A percentile compares a stretch with the other conserved stretches of the same genome.
phyloP scores from a whole-genome alignment of 2,329 filamentous ascomycete genomes.

The Teratosphaeria zuluensis region DNA sequence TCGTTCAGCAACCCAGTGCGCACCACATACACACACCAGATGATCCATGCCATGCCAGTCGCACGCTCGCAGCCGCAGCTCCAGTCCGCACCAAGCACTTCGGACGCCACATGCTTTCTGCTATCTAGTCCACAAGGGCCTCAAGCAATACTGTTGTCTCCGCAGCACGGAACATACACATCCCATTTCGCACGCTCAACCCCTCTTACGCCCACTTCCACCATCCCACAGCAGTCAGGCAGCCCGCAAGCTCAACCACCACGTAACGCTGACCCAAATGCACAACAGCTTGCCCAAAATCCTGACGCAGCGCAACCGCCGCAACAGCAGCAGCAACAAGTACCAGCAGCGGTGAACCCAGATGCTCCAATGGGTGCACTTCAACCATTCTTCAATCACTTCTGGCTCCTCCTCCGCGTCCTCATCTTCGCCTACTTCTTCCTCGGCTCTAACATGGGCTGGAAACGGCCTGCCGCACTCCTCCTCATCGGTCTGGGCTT shows the following conservation, averaged over 20 bases:
- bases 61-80: slow-evolving; percentile 7
- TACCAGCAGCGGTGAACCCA: slow-evolving; percentile 2
- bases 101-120: slow-evolving; percentile 30
- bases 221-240: background rate
- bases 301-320: background rate
- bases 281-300: background rate
- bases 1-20: slow-evolving; percentile 5
- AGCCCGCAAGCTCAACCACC: background rate
- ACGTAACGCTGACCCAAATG: background rate
- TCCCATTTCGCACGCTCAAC: background rate
- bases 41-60: background rate
- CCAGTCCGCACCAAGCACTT: slow-evolving; percentile 6
- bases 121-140: slow-evolving; percentile 37
- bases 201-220: background rate
- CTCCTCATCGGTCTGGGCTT: slow-evolving; percentile 30
- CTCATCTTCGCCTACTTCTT: slow-evolving; percentile 52
- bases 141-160: slow-evolving; percentile 35
- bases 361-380: slow-evolving; percentile 5
- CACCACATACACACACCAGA: background rate
- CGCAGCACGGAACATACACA: slow-evolving; percentile 23
- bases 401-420: slow-evolving; percentile 50
- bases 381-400: slow-evolving; percentile 31
- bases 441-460: slow-evolving; percentile 36
- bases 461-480: slow-evolving; percentile 33
- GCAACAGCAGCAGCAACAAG: slow-evolving; percentile 6